A percentile compares a stretch with the other conserved stretches of the same genome.
These are phyloP conservation scores for Cryptococcus sp. DNA, from an alignment of 1,284 basidiomycete genomes.

Conservation along the genomic window DNA sequence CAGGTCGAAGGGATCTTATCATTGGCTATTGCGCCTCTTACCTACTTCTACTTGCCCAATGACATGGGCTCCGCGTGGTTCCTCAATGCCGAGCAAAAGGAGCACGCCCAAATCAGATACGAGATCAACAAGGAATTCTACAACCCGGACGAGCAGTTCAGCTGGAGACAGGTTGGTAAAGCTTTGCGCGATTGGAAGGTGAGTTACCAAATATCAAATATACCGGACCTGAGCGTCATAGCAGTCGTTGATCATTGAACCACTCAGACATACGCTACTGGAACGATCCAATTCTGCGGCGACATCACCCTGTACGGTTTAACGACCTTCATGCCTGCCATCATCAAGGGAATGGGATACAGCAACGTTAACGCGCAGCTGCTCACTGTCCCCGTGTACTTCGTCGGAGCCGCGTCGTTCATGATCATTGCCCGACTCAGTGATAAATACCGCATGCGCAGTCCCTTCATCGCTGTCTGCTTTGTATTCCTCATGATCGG, in stretches of 20 bases:
- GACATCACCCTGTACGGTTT: slow-evolving; percentile 31
- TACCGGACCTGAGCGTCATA: background rate
- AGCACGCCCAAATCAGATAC: slow-evolving; percentile 18
- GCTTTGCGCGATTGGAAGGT: slow-evolving; percentile 26
- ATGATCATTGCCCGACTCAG: slow-evolving; percentile 14
- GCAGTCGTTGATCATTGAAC: no score
- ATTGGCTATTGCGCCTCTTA: slow-evolving; percentile 16
- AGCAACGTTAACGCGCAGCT: slow-evolving; percentile 33
- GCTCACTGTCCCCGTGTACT: slow-evolving; percentile 32
- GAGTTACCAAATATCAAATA: background rate
- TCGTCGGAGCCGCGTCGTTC: slow-evolving; percentile 16
- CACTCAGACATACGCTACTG: slow-evolving; percentile 19
- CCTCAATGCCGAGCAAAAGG: slow-evolving; percentile 26
- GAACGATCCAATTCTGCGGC: slow-evolving; percentile 33
- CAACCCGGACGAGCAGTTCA: slow-evolving; percentile 29
- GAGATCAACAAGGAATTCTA: slow-evolving; percentile 30
- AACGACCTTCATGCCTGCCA: slow-evolving; percentile 32
- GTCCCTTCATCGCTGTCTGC: slow-evolving; percentile 21
- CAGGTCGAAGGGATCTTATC: slow-evolving; percentile 32
- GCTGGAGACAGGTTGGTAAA: slow-evolving; percentile 26
- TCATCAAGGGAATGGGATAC: slow-evolving; percentile 30
- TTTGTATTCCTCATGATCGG: slow-evolving; percentile 22
- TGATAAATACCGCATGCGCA: slow-evolving; percentile 25
- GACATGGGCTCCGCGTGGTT: slow-evolving; percentile 23
- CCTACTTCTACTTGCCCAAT: slow-evolving; percentile 26